Conservation (phyloP, 2,329 filamentous ascomycete genomes). For the Aspergillus floridensis region DNA sequence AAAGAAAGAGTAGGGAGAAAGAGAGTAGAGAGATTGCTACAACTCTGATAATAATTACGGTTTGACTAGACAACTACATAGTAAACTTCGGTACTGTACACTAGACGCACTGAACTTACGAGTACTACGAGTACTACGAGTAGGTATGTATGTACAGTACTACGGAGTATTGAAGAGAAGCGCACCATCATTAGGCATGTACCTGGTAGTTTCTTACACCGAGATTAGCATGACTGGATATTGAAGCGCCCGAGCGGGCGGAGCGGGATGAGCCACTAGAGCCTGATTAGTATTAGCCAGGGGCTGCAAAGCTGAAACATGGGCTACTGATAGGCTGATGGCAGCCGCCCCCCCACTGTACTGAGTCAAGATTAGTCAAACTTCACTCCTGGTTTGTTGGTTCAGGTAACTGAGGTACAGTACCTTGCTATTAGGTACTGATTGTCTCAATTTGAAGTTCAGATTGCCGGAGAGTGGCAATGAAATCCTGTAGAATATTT, state of each 20-base stretch:
- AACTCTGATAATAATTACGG: not conserved
- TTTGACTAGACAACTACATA: not conserved
- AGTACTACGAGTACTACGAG: no score
- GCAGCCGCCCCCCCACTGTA: not conserved
- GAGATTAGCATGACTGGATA: not conserved
- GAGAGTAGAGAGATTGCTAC: not conserved
- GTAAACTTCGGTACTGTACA: no score
- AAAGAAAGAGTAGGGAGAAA: not conserved
- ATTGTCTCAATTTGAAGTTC: no score
- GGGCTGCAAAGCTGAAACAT: not conserved
- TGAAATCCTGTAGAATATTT: no score
- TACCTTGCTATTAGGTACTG: no score
- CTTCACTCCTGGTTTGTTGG: not conserved
- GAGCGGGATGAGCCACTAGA: not conserved
- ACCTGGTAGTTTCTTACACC: no score
- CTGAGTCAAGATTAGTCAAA: not conserved
- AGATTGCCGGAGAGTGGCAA: no score
- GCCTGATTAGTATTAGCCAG: not conserved
- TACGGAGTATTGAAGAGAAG: no score
- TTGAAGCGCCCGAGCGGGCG: not conserved
- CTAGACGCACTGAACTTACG: no score
- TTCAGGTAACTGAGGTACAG: no score
- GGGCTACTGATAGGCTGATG: not conserved
- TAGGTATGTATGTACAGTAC: no score
- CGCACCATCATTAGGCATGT: no score